Percentiles rank a stretch among this genome's conserved stretches.
These are phyloP conservation scores for Brassica cretica DNA, from an alignment of 345 rosid genomes.

Conservation along the genomic window DNA sequence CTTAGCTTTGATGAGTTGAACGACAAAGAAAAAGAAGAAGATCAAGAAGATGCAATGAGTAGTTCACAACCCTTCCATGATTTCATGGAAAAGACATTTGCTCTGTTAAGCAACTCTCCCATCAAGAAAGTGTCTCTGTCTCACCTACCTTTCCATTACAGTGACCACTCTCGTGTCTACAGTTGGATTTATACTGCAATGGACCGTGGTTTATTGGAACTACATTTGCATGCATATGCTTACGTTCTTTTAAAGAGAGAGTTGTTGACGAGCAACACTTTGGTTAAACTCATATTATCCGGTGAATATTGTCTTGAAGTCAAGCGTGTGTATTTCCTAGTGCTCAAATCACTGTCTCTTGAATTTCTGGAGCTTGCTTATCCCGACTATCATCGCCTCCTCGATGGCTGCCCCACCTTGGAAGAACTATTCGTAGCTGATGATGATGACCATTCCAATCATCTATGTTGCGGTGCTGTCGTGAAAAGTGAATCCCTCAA, in stretches of 20 bases:
- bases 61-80: not conserved
- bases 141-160: not conserved
- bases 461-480: not conserved
- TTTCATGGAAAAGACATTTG: not conserved
- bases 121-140: not conserved
- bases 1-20: not conserved
- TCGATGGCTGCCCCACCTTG: not conserved
- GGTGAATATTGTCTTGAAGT: not conserved
- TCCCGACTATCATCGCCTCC: not conserved
- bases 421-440: not conserved
- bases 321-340: not conserved
- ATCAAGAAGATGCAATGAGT: too few relatives aligned
- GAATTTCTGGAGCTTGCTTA: not conserved
- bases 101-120: not conserved
- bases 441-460: not conserved
- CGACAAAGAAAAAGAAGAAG: not conserved
- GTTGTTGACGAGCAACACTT: not conserved
- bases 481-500: not conserved
- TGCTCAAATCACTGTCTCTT: constrained; percentile 15
- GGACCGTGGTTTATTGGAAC: not conserved
- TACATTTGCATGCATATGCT: not conserved
- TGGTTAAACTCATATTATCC: not conserved
- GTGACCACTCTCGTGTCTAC: not conserved
- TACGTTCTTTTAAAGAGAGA: not conserved
- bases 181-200: not conserved